Evolutionary conservation across 2,329 filamentous ascomycete genomes (phyloP).

Genomic region (Fusarium sacchari): DNA sequence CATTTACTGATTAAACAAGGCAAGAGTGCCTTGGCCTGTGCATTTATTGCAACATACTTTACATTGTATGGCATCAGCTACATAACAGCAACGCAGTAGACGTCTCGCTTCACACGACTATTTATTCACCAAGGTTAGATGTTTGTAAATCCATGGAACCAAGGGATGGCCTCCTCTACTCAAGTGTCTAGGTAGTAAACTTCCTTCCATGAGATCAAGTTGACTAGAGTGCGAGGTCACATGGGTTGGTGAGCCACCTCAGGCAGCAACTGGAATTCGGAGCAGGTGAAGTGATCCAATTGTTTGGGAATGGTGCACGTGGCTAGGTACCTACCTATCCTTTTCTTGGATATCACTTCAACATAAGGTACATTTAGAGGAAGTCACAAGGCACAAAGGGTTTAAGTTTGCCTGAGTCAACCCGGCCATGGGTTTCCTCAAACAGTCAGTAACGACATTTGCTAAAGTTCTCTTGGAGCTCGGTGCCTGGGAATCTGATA

Average conservation of each 20-base stretch:
- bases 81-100: background rate
- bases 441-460: background rate
- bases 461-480: background rate
- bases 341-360: background rate
- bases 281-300: background rate
- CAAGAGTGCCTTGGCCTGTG: background rate
- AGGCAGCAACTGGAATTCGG: background rate
- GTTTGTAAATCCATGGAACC: background rate
- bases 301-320: background rate
- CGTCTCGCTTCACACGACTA: background rate
- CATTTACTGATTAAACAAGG: too few species aligned
- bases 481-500: background rate
- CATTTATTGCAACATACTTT: background rate
- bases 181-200: too few species aligned
- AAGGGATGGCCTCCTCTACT: too few species aligned
- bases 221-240: background rate
- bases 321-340: too few species aligned
- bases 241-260: background rate
- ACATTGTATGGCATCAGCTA: background rate
- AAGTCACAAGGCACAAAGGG: background rate
- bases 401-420: background rate
- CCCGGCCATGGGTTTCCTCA: accelerated
- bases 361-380: too few species aligned
- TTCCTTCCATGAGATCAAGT: too few species aligned
- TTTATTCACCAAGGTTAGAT: background rate